Evolutionary conservation across 257 asterid species (phyloP).

Genomic region (Apocynum venetum): DNA sequence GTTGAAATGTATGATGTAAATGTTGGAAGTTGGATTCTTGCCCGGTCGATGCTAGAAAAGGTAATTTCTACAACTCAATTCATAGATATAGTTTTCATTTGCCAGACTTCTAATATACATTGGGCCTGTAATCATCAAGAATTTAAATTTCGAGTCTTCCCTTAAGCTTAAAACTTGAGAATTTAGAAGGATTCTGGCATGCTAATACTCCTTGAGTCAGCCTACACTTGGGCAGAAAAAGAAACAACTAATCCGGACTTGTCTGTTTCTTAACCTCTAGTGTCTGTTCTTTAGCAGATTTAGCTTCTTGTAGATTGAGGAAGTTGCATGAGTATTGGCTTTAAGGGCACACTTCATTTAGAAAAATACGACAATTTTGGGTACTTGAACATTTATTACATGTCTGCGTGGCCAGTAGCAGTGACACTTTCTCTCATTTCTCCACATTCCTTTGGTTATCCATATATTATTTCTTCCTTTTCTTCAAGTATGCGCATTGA

Average conservation of each 20-base stretch:
- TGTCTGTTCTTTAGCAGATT: background rate
- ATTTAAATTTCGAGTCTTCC: background rate
- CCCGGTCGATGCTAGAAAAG: constrained; percentile 79
- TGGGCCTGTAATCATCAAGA: background rate
- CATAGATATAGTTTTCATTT: background rate
- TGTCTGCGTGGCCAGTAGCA: too few relatives aligned
- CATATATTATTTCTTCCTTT: background rate
- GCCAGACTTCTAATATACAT: background rate
- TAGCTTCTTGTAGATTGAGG: background rate
- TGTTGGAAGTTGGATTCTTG: constrained; percentile 68
- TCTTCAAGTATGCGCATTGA: background rate
- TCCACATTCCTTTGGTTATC: background rate
- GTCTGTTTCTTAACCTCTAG: background rate
- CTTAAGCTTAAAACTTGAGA: background rate
- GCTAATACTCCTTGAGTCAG: background rate
- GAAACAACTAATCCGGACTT: background rate
- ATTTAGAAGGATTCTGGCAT: constrained; percentile 7
- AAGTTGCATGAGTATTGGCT: background rate
- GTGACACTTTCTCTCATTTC: too few relatives aligned
- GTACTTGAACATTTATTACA: too few relatives aligned
- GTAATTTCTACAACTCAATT: constrained; percentile 24
- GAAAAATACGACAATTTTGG: background rate
- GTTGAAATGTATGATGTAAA: constrained; percentile 76
- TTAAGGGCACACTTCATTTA: background rate
- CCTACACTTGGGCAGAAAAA: background rate